These are phyloP conservation scores for Phytophthora palmivora DNA, from an alignment of 352 stramenopile species.

Conservation along the genomic window DNA sequence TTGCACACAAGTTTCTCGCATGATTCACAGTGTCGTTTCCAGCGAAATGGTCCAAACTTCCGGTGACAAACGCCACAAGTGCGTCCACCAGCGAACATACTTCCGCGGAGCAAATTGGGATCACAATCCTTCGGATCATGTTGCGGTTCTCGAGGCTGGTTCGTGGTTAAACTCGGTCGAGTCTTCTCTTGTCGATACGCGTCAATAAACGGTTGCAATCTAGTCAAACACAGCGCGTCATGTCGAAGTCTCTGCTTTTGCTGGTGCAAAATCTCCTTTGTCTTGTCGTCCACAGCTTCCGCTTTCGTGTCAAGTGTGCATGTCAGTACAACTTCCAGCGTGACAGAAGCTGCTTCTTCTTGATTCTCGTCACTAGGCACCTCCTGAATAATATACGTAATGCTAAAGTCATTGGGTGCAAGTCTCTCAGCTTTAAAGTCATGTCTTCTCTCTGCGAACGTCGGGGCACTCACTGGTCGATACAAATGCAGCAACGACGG, in stretches of 20 bases:
- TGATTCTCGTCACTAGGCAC: background rate
- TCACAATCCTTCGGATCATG: conserved; percentile 41
- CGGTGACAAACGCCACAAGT: conserved; percentile 67
- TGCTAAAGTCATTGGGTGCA: conserved; percentile 52
- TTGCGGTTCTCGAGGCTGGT: conserved; percentile 18
- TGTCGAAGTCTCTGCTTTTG: conserved; percentile 60
- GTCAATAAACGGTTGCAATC: conserved; percentile 64
- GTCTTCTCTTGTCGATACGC: conserved; percentile 47
- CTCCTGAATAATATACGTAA: conserved; percentile 83
- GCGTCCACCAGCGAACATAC: conserved; percentile 24
- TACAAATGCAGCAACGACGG: conserved; percentile 74
- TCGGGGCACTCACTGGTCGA: conserved; percentile 47
- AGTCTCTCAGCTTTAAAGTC: conserved; percentile 50
- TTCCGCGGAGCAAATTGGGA: conserved; percentile 24
- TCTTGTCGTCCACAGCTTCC: conserved; percentile 17
- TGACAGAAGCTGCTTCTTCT: conserved; percentile 37
- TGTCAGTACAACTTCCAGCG: conserved; percentile 70
- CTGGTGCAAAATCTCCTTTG: conserved; percentile 32
- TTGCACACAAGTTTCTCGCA: conserved; percentile 70
- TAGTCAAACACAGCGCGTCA: conserved; percentile 63
- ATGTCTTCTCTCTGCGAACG: conserved; percentile 39
- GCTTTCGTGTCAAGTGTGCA: conserved; percentile 44
- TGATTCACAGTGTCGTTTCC: conserved; percentile 73
- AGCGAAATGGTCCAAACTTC: conserved; percentile 77
- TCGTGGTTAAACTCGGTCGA: background rate